phyloP scores from a whole-genome alignment of 495 filamentous ascomycete species.

The Lichenothelia convexa region DNA sequence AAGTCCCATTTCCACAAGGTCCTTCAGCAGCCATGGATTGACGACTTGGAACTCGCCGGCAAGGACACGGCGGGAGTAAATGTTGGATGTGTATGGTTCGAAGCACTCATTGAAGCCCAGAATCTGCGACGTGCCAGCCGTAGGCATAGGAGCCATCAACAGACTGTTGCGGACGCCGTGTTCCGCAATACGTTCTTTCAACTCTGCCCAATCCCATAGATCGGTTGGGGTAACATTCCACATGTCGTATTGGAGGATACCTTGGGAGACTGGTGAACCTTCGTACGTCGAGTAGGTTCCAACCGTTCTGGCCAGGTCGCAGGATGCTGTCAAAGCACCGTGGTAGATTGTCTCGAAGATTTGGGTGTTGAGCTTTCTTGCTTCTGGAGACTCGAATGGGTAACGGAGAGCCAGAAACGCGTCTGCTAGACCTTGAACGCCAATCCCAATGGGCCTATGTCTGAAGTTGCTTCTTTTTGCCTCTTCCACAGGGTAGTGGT shows the following conservation, averaged over 20 bases:
- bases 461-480: slow-evolving; percentile 90
- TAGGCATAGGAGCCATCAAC: slow-evolving; percentile 93
- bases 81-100: slow-evolving; percentile 98
- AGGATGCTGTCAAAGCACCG: slow-evolving; percentile 75
- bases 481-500: slow-evolving; percentile 89
- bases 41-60: slow-evolving; percentile 99
- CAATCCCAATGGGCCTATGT: slow-evolving; percentile 83
- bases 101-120: slow-evolving; percentile 98
- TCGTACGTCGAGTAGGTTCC: slow-evolving; percentile 81
- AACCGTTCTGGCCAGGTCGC: slow-evolving; percentile 60
- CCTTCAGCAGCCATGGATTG: slow-evolving; percentile 97
- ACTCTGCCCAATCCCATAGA: slow-evolving; percentile 85
- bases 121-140: slow-evolving; percentile 89
- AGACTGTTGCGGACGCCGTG: slow-evolving; percentile 88
- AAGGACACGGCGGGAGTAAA: slow-evolving; percentile 94
- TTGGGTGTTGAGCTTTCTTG: slow-evolving; percentile 83
- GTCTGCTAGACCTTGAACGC: slow-evolving; percentile 97
- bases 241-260: slow-evolving; percentile 96
- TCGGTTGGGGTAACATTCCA: slow-evolving; percentile 85
- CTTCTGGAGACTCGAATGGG: slow-evolving; percentile 91
- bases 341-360: slow-evolving; percentile 99
- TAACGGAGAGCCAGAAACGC: slow-evolving; percentile 91
- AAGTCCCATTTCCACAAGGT: slow-evolving; percentile 90
- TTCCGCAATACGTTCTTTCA: slow-evolving; percentile 82
- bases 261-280: slow-evolving; percentile 86